Conservation (phyloP, 345 rosid species). For the Iberis pinnata region DNA sequence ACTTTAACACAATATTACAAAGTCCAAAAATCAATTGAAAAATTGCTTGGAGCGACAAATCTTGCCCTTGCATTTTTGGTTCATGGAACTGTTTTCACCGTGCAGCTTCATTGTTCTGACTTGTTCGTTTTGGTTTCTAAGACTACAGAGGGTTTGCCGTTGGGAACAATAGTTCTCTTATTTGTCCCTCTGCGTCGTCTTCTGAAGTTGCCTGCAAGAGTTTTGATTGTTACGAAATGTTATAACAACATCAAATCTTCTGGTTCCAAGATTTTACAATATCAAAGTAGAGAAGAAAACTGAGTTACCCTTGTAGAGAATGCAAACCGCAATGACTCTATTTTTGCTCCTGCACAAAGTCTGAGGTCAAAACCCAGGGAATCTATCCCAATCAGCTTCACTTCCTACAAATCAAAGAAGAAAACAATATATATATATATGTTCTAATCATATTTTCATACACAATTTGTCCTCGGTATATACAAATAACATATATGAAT, state of each 20-base stretch:
- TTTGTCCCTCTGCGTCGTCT: slow-evolving; percentile 65
- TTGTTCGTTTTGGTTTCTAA: slow-evolving; percentile 36
- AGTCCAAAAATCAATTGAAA: slow-evolving; percentile 17
- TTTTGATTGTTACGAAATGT: not conserved
- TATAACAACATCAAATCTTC: not conserved
- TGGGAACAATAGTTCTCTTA: slow-evolving; percentile 64
- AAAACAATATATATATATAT: too few relatives aligned
- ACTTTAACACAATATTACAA: not conserved
- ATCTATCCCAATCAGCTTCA: slow-evolving; percentile 52
- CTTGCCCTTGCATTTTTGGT: slow-evolving; percentile 14
- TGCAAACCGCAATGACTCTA: slow-evolving; percentile 70
- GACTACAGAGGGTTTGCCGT: slow-evolving; percentile 27
- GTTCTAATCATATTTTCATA: not conserved
- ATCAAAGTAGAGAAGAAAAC: not conserved
- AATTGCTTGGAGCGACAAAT: slow-evolving; percentile 2
- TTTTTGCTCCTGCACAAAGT: slow-evolving; percentile 76
- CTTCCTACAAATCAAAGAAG: slow-evolving; percentile 47
- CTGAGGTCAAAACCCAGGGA: slow-evolving; percentile 78
- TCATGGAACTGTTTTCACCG: slow-evolving; percentile 15
- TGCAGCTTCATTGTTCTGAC: slow-evolving; percentile 36
- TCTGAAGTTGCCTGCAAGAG: slow-evolving; percentile 72
- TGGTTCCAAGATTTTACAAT: not conserved
- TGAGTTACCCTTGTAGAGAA: slow-evolving; percentile 58
- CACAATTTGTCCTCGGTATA: not conserved
- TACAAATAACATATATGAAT: too few relatives aligned